These are phyloP conservation scores for Gossypium australe DNA, from an alignment of 345 rosid species.

Conservation along the genomic window DNA sequence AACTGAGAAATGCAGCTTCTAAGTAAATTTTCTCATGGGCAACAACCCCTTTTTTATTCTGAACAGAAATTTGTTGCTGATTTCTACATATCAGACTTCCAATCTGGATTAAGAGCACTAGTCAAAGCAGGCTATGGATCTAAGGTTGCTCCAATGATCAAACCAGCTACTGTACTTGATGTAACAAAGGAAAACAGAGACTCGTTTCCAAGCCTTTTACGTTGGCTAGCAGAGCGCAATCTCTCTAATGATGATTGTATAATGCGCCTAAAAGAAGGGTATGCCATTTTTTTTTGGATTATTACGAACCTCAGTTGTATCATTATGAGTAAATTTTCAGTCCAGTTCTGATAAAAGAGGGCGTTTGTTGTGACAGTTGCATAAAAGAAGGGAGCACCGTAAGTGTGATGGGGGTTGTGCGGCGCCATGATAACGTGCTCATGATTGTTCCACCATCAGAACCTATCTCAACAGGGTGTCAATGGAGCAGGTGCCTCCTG, in stretches of 20 bases:
- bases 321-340: not conserved
- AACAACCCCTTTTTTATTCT: not conserved
- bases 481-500: conserved; percentile 63
- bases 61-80: conserved; percentile 79
- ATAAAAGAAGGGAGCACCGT: conserved; percentile 92
- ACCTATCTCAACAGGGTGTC: conserved; percentile 70
- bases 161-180: conserved; percentile 59
- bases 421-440: conserved; percentile 80
- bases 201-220: conserved; percentile 62
- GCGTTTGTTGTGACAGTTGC: conserved; percentile 29
- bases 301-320: not conserved
- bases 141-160: conserved; percentile 72
- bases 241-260: conserved; percentile 56
- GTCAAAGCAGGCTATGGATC: conserved; percentile 92
- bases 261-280: conserved; percentile 96
- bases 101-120: conserved; percentile 80
- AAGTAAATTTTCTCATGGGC: not conserved
- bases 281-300: conserved; percentile 2
- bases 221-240: conserved; percentile 73
- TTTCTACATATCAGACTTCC: conserved; percentile 90
- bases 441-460: conserved; percentile 75
- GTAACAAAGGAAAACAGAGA: conserved; percentile 52
- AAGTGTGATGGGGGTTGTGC: conserved; percentile 89
- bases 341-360: conserved; percentile 7
- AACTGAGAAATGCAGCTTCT: not conserved